Conservation (phyloP, 257 asterid genomes). For the Primulina eburnea region DNA sequence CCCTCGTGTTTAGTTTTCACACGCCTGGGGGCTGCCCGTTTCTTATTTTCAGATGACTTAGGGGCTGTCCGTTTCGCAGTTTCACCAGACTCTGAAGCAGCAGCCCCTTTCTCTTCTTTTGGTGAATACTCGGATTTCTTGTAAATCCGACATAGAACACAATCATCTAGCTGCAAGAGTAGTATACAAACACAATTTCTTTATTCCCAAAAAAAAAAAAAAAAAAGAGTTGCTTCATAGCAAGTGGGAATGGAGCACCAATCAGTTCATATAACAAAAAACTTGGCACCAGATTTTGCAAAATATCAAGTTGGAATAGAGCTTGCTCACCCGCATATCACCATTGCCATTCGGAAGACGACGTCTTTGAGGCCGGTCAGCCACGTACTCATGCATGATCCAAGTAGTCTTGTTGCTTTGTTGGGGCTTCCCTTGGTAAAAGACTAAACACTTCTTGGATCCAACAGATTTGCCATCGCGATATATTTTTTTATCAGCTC, state of each 20-base stretch:
- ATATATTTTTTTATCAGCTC: conserved; percentile 19
- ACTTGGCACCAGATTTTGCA: background rate
- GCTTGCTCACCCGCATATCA: conserved; percentile 13
- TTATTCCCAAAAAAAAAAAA: no score
- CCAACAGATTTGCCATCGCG: background rate
- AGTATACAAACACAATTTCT: background rate
- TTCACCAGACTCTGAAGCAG: no score
- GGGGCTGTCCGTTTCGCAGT: no score
- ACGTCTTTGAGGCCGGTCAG: background rate
- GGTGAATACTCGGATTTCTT: conserved; percentile 7
- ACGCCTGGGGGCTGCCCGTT: background rate
- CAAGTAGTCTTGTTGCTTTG: conserved; percentile 21
- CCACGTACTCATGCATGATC: conserved; percentile 33
- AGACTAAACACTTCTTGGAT: conserved; percentile 22
- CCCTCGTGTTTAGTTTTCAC: background rate
- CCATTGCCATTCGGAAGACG: background rate
- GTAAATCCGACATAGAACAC: conserved; percentile 25
- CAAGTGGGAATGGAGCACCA: background rate
- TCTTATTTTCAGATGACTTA: no score
- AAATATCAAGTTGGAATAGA: background rate
- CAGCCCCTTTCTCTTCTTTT: background rate
- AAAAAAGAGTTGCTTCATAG: background rate
- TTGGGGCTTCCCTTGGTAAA: conserved; percentile 19
- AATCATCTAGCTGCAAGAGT: conserved; percentile 25
- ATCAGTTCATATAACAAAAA: background rate